Evolutionary conservation across 2,329 filamentous ascomycete genomes (phyloP).

Genomic region (Colletotrichum incanum): DNA sequence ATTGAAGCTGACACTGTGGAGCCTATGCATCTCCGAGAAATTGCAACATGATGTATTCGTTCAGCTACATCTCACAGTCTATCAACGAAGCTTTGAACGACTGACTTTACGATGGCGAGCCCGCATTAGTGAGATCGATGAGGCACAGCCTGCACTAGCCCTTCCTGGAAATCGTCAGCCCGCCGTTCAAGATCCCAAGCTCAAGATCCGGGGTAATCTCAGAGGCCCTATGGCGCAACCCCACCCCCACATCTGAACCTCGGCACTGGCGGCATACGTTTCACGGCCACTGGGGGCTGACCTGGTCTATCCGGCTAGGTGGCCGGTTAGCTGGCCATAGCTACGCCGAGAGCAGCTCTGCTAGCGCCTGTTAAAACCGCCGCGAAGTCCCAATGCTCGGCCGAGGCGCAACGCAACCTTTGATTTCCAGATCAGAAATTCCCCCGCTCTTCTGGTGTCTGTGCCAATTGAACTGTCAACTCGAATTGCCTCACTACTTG

Average conservation of each 20-base stretch:
- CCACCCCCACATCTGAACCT: slow-evolving; percentile 43
- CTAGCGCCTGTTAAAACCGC: slow-evolving; percentile 38
- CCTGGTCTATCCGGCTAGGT: slow-evolving; percentile 20
- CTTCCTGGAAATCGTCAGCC: neutral
- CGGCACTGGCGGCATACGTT: slow-evolving; percentile 39
- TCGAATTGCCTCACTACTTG: neutral
- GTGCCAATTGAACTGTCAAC: slow-evolving; percentile 16
- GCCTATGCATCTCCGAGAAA: slow-evolving; percentile 5
- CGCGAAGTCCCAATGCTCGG: slow-evolving; percentile 33
- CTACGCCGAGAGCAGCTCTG: slow-evolving; percentile 36
- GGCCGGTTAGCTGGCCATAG: slow-evolving; percentile 33
- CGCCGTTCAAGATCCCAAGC: slow-evolving; percentile 27
- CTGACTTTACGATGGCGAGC: neutral
- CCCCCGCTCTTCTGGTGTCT: neutral
- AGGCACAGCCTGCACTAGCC: neutral
- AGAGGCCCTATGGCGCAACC: slow-evolving; percentile 23
- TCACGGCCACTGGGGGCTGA: slow-evolving; percentile 33
- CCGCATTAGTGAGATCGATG: slow-evolving; percentile 14
- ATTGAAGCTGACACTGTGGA: neutral
- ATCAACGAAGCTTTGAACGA: neutral
- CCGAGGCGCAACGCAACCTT: slow-evolving; percentile 24
- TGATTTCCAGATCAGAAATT: neutral
- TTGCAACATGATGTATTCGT: neutral
- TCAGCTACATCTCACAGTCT: neutral
- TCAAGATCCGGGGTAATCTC: slow-evolving; percentile 35